Conservation (phyloP, 2,329 filamentous ascomycete genomes). For the Aspergillus sclerotialis region DNA sequence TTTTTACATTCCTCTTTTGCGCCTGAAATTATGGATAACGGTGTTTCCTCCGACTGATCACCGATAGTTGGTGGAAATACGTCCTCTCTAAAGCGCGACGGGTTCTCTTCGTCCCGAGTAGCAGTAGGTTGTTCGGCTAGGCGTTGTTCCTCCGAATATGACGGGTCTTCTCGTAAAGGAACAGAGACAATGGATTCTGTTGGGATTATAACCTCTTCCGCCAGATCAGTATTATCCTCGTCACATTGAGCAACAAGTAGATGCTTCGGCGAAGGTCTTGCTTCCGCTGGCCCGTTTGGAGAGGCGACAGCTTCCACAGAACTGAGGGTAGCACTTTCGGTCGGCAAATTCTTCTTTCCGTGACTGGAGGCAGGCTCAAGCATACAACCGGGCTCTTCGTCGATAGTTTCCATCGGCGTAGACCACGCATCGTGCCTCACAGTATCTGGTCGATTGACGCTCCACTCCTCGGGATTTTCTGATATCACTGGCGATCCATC, state of each 20-base stretch:
- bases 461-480: background rate
- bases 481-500: background rate
- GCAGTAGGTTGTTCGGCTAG: background rate
- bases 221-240: too few species aligned
- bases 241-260: too few species aligned
- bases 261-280: too few species aligned
- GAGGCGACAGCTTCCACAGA: too few species aligned
- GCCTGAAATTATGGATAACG: background rate
- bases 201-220: too few species aligned
- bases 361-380: constrained; percentile 2
- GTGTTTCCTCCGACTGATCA: background rate
- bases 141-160: too few species aligned
- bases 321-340: too few species aligned
- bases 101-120: background rate
- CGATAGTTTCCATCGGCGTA: constrained; percentile 16
- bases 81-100: background rate
- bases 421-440: background rate
- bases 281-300: too few species aligned
- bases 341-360: too few species aligned
- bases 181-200: background rate
- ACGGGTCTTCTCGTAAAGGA: background rate
- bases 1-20: background rate
- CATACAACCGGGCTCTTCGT: constrained; percentile 11
- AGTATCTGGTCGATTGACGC: background rate
- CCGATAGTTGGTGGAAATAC: background rate